Conservation (phyloP, 1,284 basidiomycete genomes). For the Ganoderma lingzhi region DNA sequence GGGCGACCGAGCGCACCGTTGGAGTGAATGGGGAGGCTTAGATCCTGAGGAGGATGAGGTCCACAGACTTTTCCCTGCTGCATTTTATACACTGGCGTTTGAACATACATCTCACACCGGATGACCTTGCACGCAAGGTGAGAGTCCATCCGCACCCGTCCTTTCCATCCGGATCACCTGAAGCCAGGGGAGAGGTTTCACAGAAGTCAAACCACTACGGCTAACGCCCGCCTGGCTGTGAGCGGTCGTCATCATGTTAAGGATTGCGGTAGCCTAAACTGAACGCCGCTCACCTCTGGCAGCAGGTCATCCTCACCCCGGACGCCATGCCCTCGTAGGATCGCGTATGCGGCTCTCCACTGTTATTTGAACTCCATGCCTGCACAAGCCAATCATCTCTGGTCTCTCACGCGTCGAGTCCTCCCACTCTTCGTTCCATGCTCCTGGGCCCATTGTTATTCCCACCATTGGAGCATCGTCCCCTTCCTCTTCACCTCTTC, state of each 20-base stretch:
- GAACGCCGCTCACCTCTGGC: constrained; percentile 2
- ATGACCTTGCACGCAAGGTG: not conserved
- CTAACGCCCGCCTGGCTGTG: not conserved
- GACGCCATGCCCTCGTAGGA: not conserved
- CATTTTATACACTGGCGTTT: not conserved
- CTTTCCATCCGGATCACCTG: not conserved
- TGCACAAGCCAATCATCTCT: not conserved
- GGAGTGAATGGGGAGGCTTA: not conserved
- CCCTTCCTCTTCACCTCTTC: not conserved
- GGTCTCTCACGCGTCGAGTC: not conserved
- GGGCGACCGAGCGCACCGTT: not conserved
- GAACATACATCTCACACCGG: not conserved
- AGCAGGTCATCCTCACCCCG: not conserved
- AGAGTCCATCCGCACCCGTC: not conserved
- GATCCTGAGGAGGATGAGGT: not conserved
- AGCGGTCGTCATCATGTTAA: not conserved
- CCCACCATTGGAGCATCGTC: not conserved
- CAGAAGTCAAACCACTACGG: constrained; percentile 4
- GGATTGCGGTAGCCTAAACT: constrained; percentile 2
- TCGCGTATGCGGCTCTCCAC: not conserved
- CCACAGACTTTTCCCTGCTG: not conserved
- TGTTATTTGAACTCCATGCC: not conserved
- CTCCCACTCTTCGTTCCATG: not conserved
- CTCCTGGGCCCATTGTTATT: not conserved
- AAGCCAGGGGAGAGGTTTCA: not conserved